Base-by-base conservation (phyloP, 2,329 filamentous ascomycete species). In the Karstenula rhodostoma region DNA sequence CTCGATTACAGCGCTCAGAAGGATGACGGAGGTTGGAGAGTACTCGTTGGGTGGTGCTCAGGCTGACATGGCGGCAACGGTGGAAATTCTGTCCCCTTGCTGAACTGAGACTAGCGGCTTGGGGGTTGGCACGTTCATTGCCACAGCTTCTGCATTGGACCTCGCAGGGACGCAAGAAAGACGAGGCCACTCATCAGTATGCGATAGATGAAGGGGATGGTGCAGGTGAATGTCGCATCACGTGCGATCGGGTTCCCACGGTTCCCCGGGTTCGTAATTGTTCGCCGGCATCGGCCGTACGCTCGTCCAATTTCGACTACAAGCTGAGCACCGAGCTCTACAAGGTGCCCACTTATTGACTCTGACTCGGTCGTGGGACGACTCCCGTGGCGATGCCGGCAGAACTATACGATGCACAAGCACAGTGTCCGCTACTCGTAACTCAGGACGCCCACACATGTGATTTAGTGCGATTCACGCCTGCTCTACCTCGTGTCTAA, bases 141-240 rank as follows among this genome's bases (percentile, higher is more conserved):
- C 54, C 60, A 60, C 61, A 47, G 56, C 67, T n/a, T 61, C 27
- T 58, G 63, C 61, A 73, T 70, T 71, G 68, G 66, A 52, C 37
- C 46, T 35, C 40, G 55, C 44, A 53, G 49, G 55, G 47, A 54
- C 17, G 29, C 46, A 64, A 47, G 61, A 8, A 43, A 43, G 7
- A 46, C 46, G 43, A 46, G 15, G 42, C 23, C 29, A 19, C 43
- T 40, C 32, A 17, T 60, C 32, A 37, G 53, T 55, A 42, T 25
- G 22, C 10, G 12, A 10, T 37, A 25, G 49, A 37, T 47, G 37
- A 40, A 49, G 29, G 44, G 22, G 46, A 23, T 8, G 13, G 12
- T 54, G 51, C 23, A 27, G 44, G 33, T 40, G 33, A 40, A 40
- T 13, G 49, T 19, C 6, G 19, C n/a, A 37, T 27, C 49, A 56